A percentile compares a stretch with the other conserved stretches of the same genome.
Evolutionary conservation across 2,329 filamentous ascomycete genomes (phyloP).

Genomic region (Ustulina deusta): DNA sequence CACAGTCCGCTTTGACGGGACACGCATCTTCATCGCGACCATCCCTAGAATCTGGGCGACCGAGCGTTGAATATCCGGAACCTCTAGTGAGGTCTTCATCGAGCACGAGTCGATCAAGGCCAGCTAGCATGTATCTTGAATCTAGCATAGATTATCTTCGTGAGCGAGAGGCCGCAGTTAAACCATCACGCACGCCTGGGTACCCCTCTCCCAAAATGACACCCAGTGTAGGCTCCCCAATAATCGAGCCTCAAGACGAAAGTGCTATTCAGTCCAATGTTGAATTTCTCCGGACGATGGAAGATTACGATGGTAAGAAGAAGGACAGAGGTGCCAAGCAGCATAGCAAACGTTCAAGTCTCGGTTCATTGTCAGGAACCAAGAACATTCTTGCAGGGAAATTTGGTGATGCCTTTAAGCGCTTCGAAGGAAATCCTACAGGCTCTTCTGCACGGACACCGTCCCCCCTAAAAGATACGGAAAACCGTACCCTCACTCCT

Average conservation of each 20-base stretch:
- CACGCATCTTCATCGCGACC: slow-evolving; percentile 69
- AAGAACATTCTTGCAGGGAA: slow-evolving; percentile 88
- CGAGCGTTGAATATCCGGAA: slow-evolving; percentile 71
- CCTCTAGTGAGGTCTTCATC: slow-evolving; percentile 71
- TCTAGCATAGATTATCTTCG: slow-evolving; percentile 85
- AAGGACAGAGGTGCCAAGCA: slow-evolving; percentile 65
- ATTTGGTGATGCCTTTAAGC: slow-evolving; percentile 93
- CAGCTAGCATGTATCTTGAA: slow-evolving; percentile 84
- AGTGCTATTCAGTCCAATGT: slow-evolving; percentile 81
- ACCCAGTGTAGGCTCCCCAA: slow-evolving; percentile 58
- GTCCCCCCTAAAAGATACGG: slow-evolving; percentile 63
- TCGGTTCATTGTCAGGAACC: slow-evolving; percentile 77
- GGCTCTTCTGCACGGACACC: slow-evolving; percentile 56
- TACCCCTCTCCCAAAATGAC: slow-evolving; percentile 52
- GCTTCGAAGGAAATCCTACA: slow-evolving; percentile 75
- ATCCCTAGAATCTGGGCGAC: slow-evolving; percentile 78
- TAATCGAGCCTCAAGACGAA: slow-evolving; percentile 64
- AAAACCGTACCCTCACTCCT: slow-evolving; percentile 70
- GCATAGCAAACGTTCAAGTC: slow-evolving; percentile 77
- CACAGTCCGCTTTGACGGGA: slow-evolving; percentile 53
- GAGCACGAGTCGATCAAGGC: slow-evolving; percentile 69
- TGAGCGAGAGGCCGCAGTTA: slow-evolving; percentile 74
- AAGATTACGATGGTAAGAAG: slow-evolving; percentile 70
- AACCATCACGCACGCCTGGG: slow-evolving; percentile 54
- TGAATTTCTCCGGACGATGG: slow-evolving; percentile 83